Evolutionary conservation across 768 basidiomycete genomes (phyloP), one percentile per base, ranked within the genome.

Genomic region (Epithele typhae): DNA sequence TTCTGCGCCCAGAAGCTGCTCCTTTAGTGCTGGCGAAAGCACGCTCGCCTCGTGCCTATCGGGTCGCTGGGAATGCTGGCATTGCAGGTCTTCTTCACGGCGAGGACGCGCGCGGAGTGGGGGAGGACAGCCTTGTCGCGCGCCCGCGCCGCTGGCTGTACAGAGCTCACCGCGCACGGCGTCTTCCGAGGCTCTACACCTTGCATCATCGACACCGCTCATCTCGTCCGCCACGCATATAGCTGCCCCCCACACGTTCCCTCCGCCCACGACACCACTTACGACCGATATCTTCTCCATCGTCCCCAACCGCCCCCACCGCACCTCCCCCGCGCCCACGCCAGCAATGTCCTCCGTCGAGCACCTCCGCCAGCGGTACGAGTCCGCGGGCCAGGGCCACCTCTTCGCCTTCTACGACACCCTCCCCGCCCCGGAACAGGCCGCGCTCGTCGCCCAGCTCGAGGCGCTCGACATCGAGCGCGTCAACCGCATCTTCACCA

Each of bases 401-500:
- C 79, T 98, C 60, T 78, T 97, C 67, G 74, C 82, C 25, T 96
- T 95, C 73, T 96, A 84, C 84, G 71, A 82, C 46, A 70, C 73
- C 30, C 82, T 98, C 49, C 68, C 79, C 37, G 67, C 80, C 4
- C 43, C 70, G 4, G 84, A 94, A 58, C 88, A 81, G 58, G 61
- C 67, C 7, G 61, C 77, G 8, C 78, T 98, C 45, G 63, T 76
- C 49, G 59, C 67, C 11, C 95, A 97, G 67, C 82, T 97, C 55
- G 74, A 79, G 38, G 66, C 75, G 10, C 81, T 99, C 63, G 83
- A 97, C 64, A 83, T 96, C 56, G 78, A 85, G 48, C 89, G 93
- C 53, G 92, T 98, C 50, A 97, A 97, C 72, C 78, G 82, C 57
- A 79, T 97, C 57, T 94, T 82, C 78, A 59, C 73, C 35, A 87